phyloP scores from a whole-genome alignment of 176 grass and related monocot species.

The Saccharum officinarum region DNA sequence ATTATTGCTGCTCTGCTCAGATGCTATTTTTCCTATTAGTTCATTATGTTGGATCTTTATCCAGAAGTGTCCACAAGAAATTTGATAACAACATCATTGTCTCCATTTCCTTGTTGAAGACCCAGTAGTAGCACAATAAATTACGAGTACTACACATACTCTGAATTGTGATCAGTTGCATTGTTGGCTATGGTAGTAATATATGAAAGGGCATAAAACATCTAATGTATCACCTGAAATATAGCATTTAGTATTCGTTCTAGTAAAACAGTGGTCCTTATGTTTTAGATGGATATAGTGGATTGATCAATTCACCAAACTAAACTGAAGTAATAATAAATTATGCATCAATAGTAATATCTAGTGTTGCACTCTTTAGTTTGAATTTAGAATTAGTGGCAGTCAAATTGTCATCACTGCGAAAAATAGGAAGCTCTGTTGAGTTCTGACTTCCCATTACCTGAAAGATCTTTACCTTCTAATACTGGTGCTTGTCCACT shows the following conservation, averaged over 20 bases:
- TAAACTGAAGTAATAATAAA: constrained; percentile 28
- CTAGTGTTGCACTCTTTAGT: neutral
- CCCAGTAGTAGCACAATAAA: constrained; percentile 15
- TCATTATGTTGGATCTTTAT: constrained; percentile 18
- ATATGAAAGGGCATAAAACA: neutral
- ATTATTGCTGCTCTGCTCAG: neutral
- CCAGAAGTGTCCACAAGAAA: neutral
- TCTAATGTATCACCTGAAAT: neutral
- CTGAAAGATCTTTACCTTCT: constrained; percentile 30
- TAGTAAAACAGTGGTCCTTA: neutral
- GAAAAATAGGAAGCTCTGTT: neutral
- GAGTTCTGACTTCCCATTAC: constrained; percentile 1
- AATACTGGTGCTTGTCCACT: constrained; percentile 30
- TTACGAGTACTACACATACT: neutral
- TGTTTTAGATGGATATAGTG: constrained; percentile 7
- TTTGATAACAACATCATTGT: neutral
- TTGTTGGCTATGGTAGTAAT: constrained; percentile 4
- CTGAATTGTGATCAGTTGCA: constrained; percentile 2
- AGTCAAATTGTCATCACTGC: neutral
- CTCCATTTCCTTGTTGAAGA: constrained; percentile 16
- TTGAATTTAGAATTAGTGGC: neutral
- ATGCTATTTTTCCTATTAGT: neutral
- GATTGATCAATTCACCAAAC: constrained; percentile 5
- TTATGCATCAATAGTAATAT: neutral
- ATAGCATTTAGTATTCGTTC: neutral